phyloP scores from a whole-genome alignment of 805 yeast species.

The Metschnikowia lochheadii region DNA sequence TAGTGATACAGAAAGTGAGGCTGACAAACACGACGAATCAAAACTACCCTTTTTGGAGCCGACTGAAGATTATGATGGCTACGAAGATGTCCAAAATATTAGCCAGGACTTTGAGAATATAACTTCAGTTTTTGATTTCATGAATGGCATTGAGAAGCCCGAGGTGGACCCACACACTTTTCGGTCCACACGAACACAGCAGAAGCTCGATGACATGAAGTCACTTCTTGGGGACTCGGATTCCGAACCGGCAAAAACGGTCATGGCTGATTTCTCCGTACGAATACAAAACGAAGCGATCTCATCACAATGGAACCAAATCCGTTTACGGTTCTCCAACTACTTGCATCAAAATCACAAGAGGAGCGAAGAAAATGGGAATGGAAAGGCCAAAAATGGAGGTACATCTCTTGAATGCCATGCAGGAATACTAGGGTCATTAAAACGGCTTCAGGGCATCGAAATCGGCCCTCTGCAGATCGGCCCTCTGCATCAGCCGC shows the following conservation, averaged over 20 bases:
- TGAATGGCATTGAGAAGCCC: conserved; percentile 6
- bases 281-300: conserved; percentile 37
- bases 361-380: neutral
- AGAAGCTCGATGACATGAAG: conserved; percentile 32
- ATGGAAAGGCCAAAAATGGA: neutral
- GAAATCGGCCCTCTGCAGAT: neutral
- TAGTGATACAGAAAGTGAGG: neutral
- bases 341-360: neutral
- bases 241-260: neutral
- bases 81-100: neutral
- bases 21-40: neutral
- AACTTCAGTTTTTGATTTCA: conserved; percentile 10
- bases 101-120: conserved; percentile 1
- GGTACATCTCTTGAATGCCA: conserved; percentile 1
- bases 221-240: conserved; percentile 18
- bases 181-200: conserved; percentile 29
- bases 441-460: conserved; percentile 1
- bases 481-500: neutral
- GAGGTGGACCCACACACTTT: neutral
- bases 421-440: conserved; percentile 11
- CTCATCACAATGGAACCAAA: conserved; percentile 33
- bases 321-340: conserved; percentile 31
- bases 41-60: neutral
- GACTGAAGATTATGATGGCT: neutral
- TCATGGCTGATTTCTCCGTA: conserved; percentile 17